Evolutionary conservation across 371 early-diverging fungal species (phyloP), one percentile per base, ranked within the genome.

Genomic region (Rhizopus microsporus): DNA sequence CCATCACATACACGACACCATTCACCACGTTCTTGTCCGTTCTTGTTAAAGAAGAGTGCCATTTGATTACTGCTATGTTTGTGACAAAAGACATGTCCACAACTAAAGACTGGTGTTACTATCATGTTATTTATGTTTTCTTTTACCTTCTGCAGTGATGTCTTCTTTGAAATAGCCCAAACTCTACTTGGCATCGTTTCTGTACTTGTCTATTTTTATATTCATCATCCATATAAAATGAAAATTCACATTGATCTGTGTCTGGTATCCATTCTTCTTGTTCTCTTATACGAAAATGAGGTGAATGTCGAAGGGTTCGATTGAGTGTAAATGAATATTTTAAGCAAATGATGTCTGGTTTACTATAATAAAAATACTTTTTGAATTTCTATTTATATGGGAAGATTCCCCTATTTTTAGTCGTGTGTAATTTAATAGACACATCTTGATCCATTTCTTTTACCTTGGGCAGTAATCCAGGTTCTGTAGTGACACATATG

Each of bases 91-190:
- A 63, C 32, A 54, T 60, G 60, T 12, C 68, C 68, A 48, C 68
- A 68, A 40, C 68, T 68, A 40, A 6, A 15, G 8, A 3, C 7
- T 16, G 7, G 8, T 15, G 52, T 39, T 3, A 42, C 3, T 23
- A 29, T 23, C 4, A 29, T 45, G 3, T 45, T 16, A 7, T 45
- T 44, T 39, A 10, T 39, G n/a, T 38, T 17, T 39, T 39, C 3
- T 9, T n/a, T 38, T 62, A 68, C 68, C 68, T 60, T 56, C 68
- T 59, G 35, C 68, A 68, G 46, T 68, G 68, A 51, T 68, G 68
- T 35, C 54, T 38, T 17, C 68, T 53, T 5, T 60, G 44, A 30
- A 63, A 57, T 4, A 59, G 5, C 13, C 54, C 57, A 43, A 68
- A 68, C n/a, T 63, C 35, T 8, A 34, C 46, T 2, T 43, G 3